phyloP scores from a whole-genome alignment of 495 filamentous ascomycete genomes.

The Penicillium coprophilum region DNA sequence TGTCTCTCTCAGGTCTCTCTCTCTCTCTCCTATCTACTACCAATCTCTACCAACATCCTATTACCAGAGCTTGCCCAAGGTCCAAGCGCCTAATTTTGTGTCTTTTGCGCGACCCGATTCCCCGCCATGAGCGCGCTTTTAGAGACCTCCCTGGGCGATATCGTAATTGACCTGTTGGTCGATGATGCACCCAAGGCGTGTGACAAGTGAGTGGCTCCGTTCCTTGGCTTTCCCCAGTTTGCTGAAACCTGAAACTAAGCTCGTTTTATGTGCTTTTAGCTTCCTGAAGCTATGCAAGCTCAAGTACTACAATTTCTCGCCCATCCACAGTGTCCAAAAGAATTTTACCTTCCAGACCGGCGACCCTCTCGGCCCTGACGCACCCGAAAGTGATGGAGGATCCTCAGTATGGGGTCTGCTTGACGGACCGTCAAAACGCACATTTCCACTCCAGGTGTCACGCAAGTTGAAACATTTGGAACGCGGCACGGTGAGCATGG shows the following conservation, averaged over 20 bases:
- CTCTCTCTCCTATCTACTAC: background rate
- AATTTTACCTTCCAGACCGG: conserved; percentile 94
- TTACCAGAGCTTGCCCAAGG: background rate
- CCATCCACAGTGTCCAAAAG: conserved; percentile 82
- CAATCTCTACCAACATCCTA: too few relatives aligned
- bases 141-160: conserved; percentile 88
- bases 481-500: conserved; percentile 91
- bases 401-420: conserved; percentile 87
- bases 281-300: conserved; percentile 97
- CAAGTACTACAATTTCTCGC: conserved; percentile 98
- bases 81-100: conserved; percentile 1
- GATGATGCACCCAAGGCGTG: conserved; percentile 85
- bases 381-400: conserved; percentile 82
- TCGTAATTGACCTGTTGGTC: conserved; percentile 87
- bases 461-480: conserved; percentile 83
- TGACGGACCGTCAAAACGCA: conserved; percentile 66
- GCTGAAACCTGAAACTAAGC: conserved; percentile 57
- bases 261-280: conserved; percentile 50
- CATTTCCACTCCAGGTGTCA: conserved; percentile 80
- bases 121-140: conserved; percentile 74
- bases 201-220: conserved; percentile 69
- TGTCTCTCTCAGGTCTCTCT: conserved; percentile 3
- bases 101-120: background rate
- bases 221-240: conserved; percentile 26
- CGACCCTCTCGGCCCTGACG: conserved; percentile 83